Evolutionary conservation across 345 rosid genomes (phyloP), one percentile per base, ranked within the genome.

Genomic region (Eucalyptus microcorys): DNA sequence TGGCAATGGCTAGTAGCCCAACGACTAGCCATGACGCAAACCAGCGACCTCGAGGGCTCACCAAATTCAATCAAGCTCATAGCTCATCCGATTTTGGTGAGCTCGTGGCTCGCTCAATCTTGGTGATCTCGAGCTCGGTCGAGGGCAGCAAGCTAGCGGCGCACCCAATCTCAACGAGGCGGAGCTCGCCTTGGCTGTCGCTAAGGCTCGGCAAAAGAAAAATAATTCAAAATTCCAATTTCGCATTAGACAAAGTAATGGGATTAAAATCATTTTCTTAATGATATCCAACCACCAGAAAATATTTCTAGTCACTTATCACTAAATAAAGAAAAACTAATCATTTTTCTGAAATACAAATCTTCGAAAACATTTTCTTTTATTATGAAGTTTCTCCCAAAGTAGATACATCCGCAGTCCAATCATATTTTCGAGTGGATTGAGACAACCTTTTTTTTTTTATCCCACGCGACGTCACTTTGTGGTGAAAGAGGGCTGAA

Each of bases 1-100:
- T 2, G 1, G 5, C 4, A 4, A n/a, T 0, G 2, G 13, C 37
- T 5, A 2, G 0, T 2, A 55, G 5, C 61, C 61, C 1, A 10
- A 0, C 0, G 6, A 55, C 13, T 24, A 0, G 61, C 61, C 30
- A 55, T 24, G 14, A 55, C 1, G 0, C 30, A 24, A 55, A 30
- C 13, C 3, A n/a, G 0, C 14, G 19, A n/a, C 5, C 37, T 64
- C 2, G 3, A 32, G 32, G 37, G 71, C 71, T 30, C 3, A 5
- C 71, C 3, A n/a, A 8, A 14, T 64, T 3, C 10, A n/a, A 15
- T 7, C 19, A 7, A 64, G 3, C 71, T 64, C 34, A 32, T 4
- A 7, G 0, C 19, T 64, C 10, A 24, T 9, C 2, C 6, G 3
- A 55, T 55, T 10, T 24, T 24, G 12, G 61, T 55, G 61, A 55